phyloP scores from a whole-genome alignment of 495 filamentous ascomycete genomes.

The Aspergillus homomorphus region DNA sequence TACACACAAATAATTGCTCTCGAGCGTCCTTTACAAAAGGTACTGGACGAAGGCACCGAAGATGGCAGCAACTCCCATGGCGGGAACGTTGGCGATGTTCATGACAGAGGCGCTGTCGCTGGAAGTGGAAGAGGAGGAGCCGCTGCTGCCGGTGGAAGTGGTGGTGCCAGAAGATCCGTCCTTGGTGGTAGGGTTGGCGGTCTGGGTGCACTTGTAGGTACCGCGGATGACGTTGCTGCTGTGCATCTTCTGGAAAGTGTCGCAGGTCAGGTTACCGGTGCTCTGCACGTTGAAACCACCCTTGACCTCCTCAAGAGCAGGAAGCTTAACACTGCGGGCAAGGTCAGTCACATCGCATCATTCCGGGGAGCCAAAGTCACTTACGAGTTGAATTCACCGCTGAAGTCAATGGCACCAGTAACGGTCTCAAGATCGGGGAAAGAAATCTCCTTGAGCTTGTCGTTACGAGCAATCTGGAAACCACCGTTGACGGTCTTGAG shows the following conservation, averaged over 20 bases:
- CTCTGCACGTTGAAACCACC: conserved; percentile 86
- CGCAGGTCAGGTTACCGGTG: conserved; percentile 61
- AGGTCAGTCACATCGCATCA: conserved; percentile 6
- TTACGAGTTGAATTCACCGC: conserved; percentile 79
- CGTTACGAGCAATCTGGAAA: conserved; percentile 86
- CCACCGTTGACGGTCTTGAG: conserved; percentile 71
- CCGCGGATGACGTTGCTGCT: conserved; percentile 57
- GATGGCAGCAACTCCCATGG: conserved; percentile 42
- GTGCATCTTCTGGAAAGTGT: conserved; percentile 41
- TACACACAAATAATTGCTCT: conserved; percentile 20
- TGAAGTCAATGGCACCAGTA: conserved; percentile 83
- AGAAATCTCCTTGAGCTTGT: conserved; percentile 58
- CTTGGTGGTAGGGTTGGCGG: conserved; percentile 40
- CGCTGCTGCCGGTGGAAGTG: conserved; percentile 24
- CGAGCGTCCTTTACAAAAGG: conserved; percentile 36
- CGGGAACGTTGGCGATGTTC: conserved; percentile 39
- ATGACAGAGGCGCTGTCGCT: conserved; percentile 37
- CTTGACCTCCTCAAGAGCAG: conserved; percentile 66
- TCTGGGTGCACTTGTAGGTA: conserved; percentile 53
- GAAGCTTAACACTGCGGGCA: conserved; percentile 61
- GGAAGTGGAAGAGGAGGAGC: conserved; percentile 33
- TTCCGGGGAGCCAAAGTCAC: conserved; percentile 31
- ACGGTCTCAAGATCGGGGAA: conserved; percentile 68
- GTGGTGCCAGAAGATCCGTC: conserved; percentile 44
- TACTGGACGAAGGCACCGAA: conserved; percentile 47